These are phyloP conservation scores for Hypomontagnella submonticulosa DNA, from an alignment of 495 filamentous ascomycete genomes.

Conservation along the genomic window DNA sequence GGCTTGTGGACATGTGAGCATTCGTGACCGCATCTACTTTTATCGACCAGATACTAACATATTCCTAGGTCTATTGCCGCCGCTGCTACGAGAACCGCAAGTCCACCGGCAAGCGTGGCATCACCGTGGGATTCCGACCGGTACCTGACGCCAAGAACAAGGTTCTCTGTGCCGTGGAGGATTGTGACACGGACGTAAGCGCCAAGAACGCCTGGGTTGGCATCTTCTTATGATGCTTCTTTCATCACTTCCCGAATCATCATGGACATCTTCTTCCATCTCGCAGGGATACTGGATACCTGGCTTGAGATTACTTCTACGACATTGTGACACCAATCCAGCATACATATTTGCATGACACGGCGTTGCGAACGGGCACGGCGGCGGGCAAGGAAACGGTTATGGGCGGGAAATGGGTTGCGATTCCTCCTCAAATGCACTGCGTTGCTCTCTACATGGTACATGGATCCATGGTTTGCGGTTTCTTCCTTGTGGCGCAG, in stretches of 20 bases:
- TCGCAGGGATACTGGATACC: conserved; percentile 15
- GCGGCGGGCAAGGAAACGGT: conserved; percentile 4
- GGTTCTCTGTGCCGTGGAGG: conserved; percentile 56
- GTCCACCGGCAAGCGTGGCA: conserved; percentile 27
- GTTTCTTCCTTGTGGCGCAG: too few relatives aligned
- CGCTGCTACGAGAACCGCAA: conserved; percentile 57
- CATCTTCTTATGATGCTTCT: conserved; percentile 49
- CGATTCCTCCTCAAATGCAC: background rate
- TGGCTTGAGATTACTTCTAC: conserved; percentile 7
- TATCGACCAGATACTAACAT: conserved; percentile 10
- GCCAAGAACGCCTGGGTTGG: conserved; percentile 58
- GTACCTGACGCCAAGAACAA: conserved; percentile 41
- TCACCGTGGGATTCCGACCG: conserved; percentile 40
- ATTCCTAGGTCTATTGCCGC: conserved; percentile 58
- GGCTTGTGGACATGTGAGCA: conserved; percentile 60
- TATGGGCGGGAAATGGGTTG: conserved; percentile 5
- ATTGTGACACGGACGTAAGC: conserved; percentile 53
- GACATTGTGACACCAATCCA: background rate
- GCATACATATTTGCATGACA: conserved; percentile 27
- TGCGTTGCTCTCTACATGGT: too few relatives aligned
- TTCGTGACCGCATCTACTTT: background rate
- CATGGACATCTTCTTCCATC: background rate
- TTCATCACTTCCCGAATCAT: background rate
- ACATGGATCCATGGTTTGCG: too few relatives aligned
- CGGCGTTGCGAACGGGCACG: conserved; percentile 20